These are phyloP conservation scores for Candida tammaniensis DNA, from an alignment of 805 yeast genomes.

Conservation along the genomic window DNA sequence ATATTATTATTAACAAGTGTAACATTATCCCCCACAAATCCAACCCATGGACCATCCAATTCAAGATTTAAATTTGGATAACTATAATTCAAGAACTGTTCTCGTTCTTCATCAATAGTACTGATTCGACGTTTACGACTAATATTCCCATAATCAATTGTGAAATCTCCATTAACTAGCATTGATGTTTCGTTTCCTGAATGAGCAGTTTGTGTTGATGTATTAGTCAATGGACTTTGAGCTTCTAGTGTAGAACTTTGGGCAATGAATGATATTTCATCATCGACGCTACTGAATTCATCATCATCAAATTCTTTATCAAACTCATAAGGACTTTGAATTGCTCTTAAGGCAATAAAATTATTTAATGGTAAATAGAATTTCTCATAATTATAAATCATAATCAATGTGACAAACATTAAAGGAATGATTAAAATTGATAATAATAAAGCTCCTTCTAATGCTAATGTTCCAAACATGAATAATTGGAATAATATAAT, in stretches of 20 bases:
- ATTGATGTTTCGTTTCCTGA: slow-evolving; percentile 18
- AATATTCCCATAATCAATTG: slow-evolving; percentile 11
- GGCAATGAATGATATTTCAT: slow-evolving; percentile 4
- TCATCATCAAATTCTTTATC: slow-evolving; percentile 44
- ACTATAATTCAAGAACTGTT: slow-evolving; percentile 47
- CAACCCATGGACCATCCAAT: slow-evolving; percentile 56
- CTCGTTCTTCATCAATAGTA: slow-evolving; percentile 58
- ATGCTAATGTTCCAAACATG: slow-evolving; percentile 62
- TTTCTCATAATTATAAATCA: slow-evolving; percentile 50
- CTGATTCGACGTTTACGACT: slow-evolving; percentile 37
- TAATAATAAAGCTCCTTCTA: slow-evolving; percentile 53
- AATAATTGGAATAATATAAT: slow-evolving; percentile 55
- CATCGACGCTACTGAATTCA: slow-evolving; percentile 1
- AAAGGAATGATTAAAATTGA: slow-evolving; percentile 50
- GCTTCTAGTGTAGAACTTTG: slow-evolving; percentile 6
- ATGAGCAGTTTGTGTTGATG: not conserved
- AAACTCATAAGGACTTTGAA: slow-evolving; percentile 40
- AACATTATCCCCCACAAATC: slow-evolving; percentile 51
- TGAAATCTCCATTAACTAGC: slow-evolving; percentile 17
- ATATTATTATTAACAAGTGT: slow-evolving; percentile 8
- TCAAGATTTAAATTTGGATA: slow-evolving; percentile 48
- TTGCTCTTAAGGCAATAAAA: slow-evolving; percentile 59
- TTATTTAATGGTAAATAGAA: slow-evolving; percentile 52
- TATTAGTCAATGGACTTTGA: not conserved
- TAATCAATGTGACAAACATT: slow-evolving; percentile 43